A percentile compares a stretch with the other conserved stretches of the same genome.
phyloP scores from a whole-genome alignment of 2,329 filamentous ascomycete genomes.

The Fusarium nygamai region DNA sequence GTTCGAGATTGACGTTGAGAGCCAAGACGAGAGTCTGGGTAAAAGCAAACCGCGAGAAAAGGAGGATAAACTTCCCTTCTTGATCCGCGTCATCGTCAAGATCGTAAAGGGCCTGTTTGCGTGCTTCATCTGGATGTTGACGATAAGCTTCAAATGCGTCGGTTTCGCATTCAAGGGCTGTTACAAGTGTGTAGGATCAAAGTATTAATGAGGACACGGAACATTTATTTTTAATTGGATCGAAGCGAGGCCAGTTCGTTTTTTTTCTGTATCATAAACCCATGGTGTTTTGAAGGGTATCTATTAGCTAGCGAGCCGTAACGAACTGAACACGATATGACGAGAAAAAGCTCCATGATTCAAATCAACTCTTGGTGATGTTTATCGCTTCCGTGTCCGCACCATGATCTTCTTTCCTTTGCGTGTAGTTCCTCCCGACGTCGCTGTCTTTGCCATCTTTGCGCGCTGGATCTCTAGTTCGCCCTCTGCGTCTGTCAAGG shows the following conservation, averaged over 20 bases:
- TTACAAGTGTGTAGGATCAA: slow-evolving; percentile 60
- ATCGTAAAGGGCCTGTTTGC: slow-evolving; percentile 65
- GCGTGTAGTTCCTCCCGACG: slow-evolving; percentile 67
- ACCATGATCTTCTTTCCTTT: slow-evolving; percentile 71
- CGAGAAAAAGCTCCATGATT: not conserved
- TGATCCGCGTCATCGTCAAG: slow-evolving; percentile 60
- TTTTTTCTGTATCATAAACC: slow-evolving; percentile 41
- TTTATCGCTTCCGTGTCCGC: slow-evolving; percentile 68
- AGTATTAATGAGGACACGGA: slow-evolving; percentile 46
- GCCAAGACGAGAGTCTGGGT: slow-evolving; percentile 61
- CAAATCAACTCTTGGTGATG: not conserved
- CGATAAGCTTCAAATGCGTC: slow-evolving; percentile 64
- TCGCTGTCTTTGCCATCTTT: slow-evolving; percentile 73
- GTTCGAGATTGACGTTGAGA: slow-evolving; percentile 71
- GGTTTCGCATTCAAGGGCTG: slow-evolving; percentile 61
- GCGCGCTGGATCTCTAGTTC: slow-evolving; percentile 68
- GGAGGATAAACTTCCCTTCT: slow-evolving; percentile 61
- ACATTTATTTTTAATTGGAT: not conserved
- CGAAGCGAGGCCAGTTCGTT: not conserved
- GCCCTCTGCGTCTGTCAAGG: slow-evolving; percentile 65
- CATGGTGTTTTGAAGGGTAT: slow-evolving; percentile 42
- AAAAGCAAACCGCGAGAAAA: slow-evolving; percentile 52
- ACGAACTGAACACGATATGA: slow-evolving; percentile 36
- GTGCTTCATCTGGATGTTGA: slow-evolving; percentile 66
- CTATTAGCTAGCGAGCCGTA: slow-evolving; percentile 40